Base-by-base conservation (phyloP, 345 rosid species). In the Hypericum androsaemum region DNA sequence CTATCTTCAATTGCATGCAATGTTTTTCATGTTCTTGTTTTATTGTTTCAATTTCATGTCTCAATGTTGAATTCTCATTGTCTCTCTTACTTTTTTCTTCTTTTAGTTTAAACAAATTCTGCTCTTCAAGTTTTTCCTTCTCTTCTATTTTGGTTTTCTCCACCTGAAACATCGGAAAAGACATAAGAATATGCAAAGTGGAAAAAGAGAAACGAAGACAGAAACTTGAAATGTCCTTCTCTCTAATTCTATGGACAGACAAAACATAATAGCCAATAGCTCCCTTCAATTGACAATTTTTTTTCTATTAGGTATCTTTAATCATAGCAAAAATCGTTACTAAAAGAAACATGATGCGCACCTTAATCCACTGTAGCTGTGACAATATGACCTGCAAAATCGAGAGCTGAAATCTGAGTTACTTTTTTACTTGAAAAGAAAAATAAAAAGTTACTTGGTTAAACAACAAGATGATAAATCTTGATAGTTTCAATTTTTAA, bases 101-200 rank as follows among this genome's bases (percentile, higher is more conserved):
- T 62, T 59, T 79, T 54, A 80, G 60, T 59, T 65, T 71, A 65
- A 54, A 44, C 52, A 77, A 51, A 62, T 83, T 80, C 55, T 75
- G 73, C 59, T 80, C 82, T 78, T 79, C 86, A 53, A 67, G 66
- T 56, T 74, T 81, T 71, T 71, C 86, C 66, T 67, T 81, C 65
- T 88, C 82, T 71, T 78, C 94, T 49, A 85, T 44, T 68, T 62
- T 77, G 49, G 52, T 67, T 68, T 88, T 88, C 73, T 88, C 85
- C 61, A 43, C 67, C 98, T 92, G 67, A 68, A 80, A 15, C 35
- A 13, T 10, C 45, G 6, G 52, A 35, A 40, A 32, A 44, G 14
- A 41, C 46, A 41, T 52, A 22, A 22, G 8, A 38, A 36, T 13
- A 50, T 5, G 13, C 38, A 9, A 47, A 38, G 39, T n/a, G n/a